A percentile compares a stretch with the other conserved stretches of the same genome.
phyloP scores from a whole-genome alignment of 2,329 filamentous ascomycete species.

The Ophiostoma perfectum region DNA sequence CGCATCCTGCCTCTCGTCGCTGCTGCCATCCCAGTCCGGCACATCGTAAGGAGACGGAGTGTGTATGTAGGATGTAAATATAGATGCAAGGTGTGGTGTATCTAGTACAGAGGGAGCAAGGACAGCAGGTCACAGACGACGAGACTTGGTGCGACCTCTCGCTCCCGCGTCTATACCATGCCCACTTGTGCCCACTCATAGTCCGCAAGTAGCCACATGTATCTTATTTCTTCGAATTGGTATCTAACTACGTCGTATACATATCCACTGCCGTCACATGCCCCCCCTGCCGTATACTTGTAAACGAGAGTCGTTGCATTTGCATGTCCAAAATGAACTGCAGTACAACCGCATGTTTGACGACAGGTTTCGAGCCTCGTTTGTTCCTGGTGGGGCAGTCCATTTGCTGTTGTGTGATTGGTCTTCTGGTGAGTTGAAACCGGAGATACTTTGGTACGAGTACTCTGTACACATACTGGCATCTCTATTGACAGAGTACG shows the following conservation, averaged over 20 bases:
- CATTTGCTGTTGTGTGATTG: background rate
- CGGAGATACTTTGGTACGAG: conserved; percentile 7
- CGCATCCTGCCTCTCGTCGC: no score
- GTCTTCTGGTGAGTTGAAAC: background rate
- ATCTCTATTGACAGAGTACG: no score
- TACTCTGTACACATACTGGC: no score
- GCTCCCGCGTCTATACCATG: background rate
- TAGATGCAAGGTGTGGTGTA: background rate
- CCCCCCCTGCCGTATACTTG: background rate
- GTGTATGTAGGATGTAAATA: background rate
- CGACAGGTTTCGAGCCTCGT: conserved; percentile 36
- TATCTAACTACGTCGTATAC: background rate
- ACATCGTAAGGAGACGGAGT: background rate
- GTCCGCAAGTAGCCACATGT: conserved; percentile 10
- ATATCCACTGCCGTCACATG: background rate
- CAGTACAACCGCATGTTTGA: conserved; percentile 38
- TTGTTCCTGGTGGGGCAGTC: conserved; percentile 35
- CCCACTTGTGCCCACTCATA: background rate
- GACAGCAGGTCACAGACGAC: background rate
- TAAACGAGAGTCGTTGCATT: background rate
- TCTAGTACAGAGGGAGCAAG: background rate
- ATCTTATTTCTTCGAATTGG: background rate
- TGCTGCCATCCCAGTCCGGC: background rate
- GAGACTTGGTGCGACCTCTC: conserved; percentile 5
- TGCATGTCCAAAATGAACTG: background rate